These are phyloP conservation scores for Kodamaea ohmeri DNA, from an alignment of 1,139 yeast species.

Conservation along the genomic window DNA sequence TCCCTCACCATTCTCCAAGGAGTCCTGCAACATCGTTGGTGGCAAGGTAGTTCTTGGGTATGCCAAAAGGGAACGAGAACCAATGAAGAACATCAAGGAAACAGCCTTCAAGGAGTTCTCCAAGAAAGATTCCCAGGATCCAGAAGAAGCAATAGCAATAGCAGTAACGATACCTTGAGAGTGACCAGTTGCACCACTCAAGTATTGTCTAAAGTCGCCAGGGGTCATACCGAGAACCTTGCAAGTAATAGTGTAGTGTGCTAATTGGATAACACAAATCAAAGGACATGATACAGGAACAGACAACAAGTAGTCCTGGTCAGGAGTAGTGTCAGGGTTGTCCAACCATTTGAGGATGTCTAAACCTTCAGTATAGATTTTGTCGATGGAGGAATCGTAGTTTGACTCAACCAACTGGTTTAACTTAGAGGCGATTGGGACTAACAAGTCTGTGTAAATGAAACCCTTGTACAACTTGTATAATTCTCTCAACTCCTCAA, in stretches of 20 bases:
- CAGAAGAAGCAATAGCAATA: slow-evolving; percentile 81
- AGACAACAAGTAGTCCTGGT: slow-evolving; percentile 79
- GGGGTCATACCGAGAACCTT: slow-evolving; percentile 84
- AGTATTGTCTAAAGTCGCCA: slow-evolving; percentile 71
- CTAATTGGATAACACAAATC: slow-evolving; percentile 91
- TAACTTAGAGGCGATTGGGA: slow-evolving; percentile 66
- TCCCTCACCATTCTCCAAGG: slow-evolving; percentile 93
- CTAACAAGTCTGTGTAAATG: slow-evolving; percentile 62
- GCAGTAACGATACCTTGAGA: slow-evolving; percentile 97
- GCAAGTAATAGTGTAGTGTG: slow-evolving; percentile 88
- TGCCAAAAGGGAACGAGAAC: slow-evolving; percentile 84
- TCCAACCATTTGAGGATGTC: slow-evolving; percentile 86
- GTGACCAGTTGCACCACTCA: slow-evolving; percentile 91
- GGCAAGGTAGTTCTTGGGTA: slow-evolving; percentile 95
- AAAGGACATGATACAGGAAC: slow-evolving; percentile 96
- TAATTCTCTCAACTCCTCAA: slow-evolving; percentile 89
- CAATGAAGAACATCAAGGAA: slow-evolving; percentile 84
- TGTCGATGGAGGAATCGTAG: slow-evolving; percentile 50
- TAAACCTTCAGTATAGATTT: slow-evolving; percentile 90
- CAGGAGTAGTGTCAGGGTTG: slow-evolving; percentile 83
- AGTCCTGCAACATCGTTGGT: slow-evolving; percentile 90
- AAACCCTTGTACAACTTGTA: slow-evolving; percentile 75
- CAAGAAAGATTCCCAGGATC: slow-evolving; percentile 81
- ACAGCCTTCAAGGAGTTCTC: slow-evolving; percentile 73
- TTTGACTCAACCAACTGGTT: slow-evolving; percentile 68